Evolutionary conservation across 768 basidiomycete species (phyloP).

Genomic region (Tricholoma furcatifolium): DNA sequence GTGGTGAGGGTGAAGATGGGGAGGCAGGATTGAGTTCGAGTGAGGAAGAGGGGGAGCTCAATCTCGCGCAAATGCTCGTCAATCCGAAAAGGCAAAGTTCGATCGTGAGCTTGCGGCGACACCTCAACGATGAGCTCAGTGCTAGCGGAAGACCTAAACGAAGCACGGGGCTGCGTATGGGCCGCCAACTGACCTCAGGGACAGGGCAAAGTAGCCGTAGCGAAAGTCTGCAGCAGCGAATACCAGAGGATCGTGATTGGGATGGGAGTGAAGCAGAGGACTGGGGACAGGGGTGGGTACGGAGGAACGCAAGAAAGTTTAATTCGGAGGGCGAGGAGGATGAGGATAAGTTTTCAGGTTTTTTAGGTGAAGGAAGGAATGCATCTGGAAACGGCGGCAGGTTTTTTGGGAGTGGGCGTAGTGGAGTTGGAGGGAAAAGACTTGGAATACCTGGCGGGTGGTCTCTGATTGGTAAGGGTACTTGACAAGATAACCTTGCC

Average conservation of each 20-base stretch:
- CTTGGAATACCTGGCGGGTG: conserved; percentile 20
- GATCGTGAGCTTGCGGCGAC: conserved; percentile 67
- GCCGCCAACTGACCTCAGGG: conserved; percentile 14
- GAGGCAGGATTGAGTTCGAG: conserved; percentile 33
- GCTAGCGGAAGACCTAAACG: conserved; percentile 17
- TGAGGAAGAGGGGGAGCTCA: conserved; percentile 52
- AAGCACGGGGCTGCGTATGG: conserved; percentile 8
- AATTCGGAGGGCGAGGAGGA: conserved; percentile 23
- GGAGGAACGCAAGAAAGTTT: conserved; percentile 16
- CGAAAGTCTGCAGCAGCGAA: conserved; percentile 14
- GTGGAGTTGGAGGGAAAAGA: conserved; percentile 19
- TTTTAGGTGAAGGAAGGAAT: conserved; percentile 14
- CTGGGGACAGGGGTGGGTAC: conserved; percentile 26
- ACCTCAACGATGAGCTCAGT: conserved; percentile 34
- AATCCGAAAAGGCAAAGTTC: conserved; percentile 73
- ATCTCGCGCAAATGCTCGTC: conserved; percentile 65
- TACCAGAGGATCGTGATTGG: conserved; percentile 20
- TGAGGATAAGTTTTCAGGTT: conserved; percentile 25
- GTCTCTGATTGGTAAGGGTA: conserved; percentile 12
- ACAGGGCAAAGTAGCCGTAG: conserved; percentile 2
- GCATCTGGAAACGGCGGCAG: conserved; percentile 4
- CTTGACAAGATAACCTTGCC: neutral
- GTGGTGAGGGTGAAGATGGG: conserved; percentile 43
- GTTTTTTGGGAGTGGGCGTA: conserved; percentile 23
- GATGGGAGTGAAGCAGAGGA: conserved; percentile 25